A percentile compares a stretch with the other conserved stretches of the same genome.
These are phyloP conservation scores for Skeletonema tropicum DNA, from an alignment of 108 stramenopile species.

Conservation along the genomic window DNA sequence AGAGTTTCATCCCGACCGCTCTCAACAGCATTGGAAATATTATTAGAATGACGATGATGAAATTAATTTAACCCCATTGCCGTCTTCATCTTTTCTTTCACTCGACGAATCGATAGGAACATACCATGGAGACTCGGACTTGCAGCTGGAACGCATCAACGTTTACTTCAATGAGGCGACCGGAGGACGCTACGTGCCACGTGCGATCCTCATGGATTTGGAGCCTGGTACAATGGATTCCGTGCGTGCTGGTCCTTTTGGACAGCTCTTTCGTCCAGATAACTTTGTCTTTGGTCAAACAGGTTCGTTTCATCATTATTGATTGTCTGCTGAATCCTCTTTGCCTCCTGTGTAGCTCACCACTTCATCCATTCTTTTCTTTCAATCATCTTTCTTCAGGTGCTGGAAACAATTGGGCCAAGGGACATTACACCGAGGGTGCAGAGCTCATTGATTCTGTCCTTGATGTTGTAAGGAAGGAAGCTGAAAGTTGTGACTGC, in stretches of 20 bases:
- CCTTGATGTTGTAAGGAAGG: slow-evolving; percentile 95
- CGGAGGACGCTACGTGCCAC: slow-evolving; percentile 91
- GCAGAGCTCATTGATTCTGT: slow-evolving; percentile 95
- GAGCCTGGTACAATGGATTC: slow-evolving; percentile 95
- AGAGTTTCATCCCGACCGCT: not conserved
- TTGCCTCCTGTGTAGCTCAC: not conserved
- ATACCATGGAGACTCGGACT: slow-evolving; percentile 78
- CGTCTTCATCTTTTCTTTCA: slow-evolving; percentile 16
- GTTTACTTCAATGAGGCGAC: slow-evolving; percentile 88
- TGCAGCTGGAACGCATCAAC: slow-evolving; percentile 82
- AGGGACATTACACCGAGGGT: slow-evolving; percentile 97
- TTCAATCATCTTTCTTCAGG: slow-evolving; percentile 19
- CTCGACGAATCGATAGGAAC: slow-evolving; percentile 44
- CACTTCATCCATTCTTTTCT: not conserved
- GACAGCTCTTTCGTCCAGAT: slow-evolving; percentile 92
- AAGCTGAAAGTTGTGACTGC: slow-evolving; percentile 90
- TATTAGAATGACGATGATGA: not conserved
- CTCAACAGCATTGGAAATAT: not conserved
- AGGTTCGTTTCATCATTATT: slow-evolving; percentile 32
- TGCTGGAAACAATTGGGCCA: slow-evolving; percentile 95
- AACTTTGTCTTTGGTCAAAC: slow-evolving; percentile 97
- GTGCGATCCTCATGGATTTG: slow-evolving; percentile 89
- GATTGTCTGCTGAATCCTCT: not conserved
- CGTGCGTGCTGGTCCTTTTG: slow-evolving; percentile 78
- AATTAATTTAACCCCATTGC: not conserved